Base-by-base conservation (phyloP, 495 filamentous ascomycete species). In the Chaetomium cochliodes region DNA sequence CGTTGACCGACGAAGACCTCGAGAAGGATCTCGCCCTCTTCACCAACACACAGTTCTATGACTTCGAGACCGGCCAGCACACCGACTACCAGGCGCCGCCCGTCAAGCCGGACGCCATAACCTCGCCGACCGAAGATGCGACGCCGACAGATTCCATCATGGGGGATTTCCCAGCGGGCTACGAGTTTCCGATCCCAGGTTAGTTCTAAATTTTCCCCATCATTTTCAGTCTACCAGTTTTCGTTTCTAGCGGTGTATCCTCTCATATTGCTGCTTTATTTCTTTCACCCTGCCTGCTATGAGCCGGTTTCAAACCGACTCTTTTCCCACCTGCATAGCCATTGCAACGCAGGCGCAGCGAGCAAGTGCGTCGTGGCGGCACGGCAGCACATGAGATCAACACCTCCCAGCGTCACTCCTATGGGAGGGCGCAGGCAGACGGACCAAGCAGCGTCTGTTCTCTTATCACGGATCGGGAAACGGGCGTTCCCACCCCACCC, bases 31-130 rank as follows among this genome's bases (percentile, higher is more conserved):
- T 98, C 52, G 90, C 89, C 33, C 81, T 96, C 67, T 96, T 97
- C 83, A 96, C 92, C 64, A 97, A 97, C 77, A 86, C 91, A 55
- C 88, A 94, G 63, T 98, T 97, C 82, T 91, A 91, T 76, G 92
- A 97, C 76, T 93, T 92, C 73, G 93, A 97, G 55, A 70, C 73
- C 18, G 72, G 77, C 39, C 73, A 74, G 50, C 73, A 70, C 67
- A 75, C 74, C 46, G 69, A 78, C 64, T 79, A 76, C 68, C 76
- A 76, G 39, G 72, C 74, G 16, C 72, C 70, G 58, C 67, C 74
- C 8, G 67, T 67, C 49, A 76, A 77, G 69, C 70, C 77, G 3
- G 76, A 74, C 46, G 56, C 28, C 73, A 74, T 70, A 47, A 57
- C 72, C 13, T 71, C 78, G 8, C 72, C 75, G 3, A 67, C 75